Conservation (phyloP, 495 filamentous ascomycete genomes). For the Tuber brumale region DNA sequence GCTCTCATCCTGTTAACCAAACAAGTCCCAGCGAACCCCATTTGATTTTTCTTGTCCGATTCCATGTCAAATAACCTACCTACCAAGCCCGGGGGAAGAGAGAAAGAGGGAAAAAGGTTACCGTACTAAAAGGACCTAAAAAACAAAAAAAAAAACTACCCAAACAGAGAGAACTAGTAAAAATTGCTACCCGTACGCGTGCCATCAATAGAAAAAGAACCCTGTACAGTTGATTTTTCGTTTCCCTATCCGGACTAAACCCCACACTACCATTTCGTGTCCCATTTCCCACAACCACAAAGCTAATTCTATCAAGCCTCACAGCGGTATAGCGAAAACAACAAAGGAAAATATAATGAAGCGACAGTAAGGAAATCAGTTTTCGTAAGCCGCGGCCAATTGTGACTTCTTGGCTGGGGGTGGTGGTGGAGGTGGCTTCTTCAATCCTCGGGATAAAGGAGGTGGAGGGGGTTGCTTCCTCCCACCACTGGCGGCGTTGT, state of each 20-base stretch:
- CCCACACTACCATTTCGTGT: not conserved
- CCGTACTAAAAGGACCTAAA: not conserved
- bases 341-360: not conserved
- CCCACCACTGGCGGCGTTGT: slow-evolving; percentile 13
- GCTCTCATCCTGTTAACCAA: not conserved
- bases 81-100: not conserved
- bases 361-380: not conserved
- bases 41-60: not conserved
- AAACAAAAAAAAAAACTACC: not conserved
- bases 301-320: not conserved
- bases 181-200: not conserved
- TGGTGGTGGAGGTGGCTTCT: slow-evolving; percentile 40
- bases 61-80: not conserved
- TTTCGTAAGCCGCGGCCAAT: slow-evolving; percentile 14
- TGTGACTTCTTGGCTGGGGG: slow-evolving; percentile 36
- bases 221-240: slow-evolving; percentile 3
- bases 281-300: not conserved
- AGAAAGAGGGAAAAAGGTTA: not conserved
- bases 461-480: slow-evolving; percentile 40
- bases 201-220: not conserved
- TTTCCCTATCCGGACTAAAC: not conserved
- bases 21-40: not conserved
- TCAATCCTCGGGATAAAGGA: slow-evolving; percentile 25
- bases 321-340: slow-evolving; percentile 1
- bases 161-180: not conserved